Base-by-base conservation (phyloP, 345 rosid genomes). In the Melastoma malabathricum region DNA sequence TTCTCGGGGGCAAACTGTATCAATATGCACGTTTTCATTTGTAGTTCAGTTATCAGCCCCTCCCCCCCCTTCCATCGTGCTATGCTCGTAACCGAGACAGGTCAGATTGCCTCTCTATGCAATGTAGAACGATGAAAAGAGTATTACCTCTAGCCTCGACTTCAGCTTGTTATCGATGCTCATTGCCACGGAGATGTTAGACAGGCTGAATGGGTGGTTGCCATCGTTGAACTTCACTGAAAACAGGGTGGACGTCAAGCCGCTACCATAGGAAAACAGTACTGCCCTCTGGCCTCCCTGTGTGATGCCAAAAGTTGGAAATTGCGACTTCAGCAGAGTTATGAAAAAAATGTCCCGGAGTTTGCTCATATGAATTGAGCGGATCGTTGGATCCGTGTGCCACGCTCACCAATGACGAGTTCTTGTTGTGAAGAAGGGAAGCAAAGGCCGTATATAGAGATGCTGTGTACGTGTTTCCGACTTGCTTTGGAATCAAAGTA, bases 381-480 rank as follows among this genome's bases (percentile, higher is more conserved):
- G 41, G 9, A 34, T 34, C 12, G 12, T 12, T 6, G 41, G 12
- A 34, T 34, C 12, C 41, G n/a, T 51, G 54, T 31, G 3, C 43
- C 17, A 51, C 54, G 15, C 39, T 69, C 81, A 92, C 98, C 95
- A 85, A 59, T 66, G 75, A 73, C 13, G 55, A 60, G 44, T 79
- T 51, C 67, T 71, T 83, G 59, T 75, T 83, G 80, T 93, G 89
- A 71, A 93, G 66, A 44, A 93, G 94, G 49, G 99, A 93, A 48
- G 73, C 94, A 68, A 85, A 85, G 46, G 99, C 99, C 10, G 95
- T 94, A 55, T 85, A 93, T 27, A 93, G 62, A 60, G 99, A 93
- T 59, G 99, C 95, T 0, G 99, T 88, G 71, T 88, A 88, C 94
- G 75, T 93, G 78, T 93, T 85, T 57, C 99, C 99, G 19, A 85